Evolutionary conservation across 2,329 filamentous ascomycete species (phyloP).

Genomic region (Fusarium mexicanum): DNA sequence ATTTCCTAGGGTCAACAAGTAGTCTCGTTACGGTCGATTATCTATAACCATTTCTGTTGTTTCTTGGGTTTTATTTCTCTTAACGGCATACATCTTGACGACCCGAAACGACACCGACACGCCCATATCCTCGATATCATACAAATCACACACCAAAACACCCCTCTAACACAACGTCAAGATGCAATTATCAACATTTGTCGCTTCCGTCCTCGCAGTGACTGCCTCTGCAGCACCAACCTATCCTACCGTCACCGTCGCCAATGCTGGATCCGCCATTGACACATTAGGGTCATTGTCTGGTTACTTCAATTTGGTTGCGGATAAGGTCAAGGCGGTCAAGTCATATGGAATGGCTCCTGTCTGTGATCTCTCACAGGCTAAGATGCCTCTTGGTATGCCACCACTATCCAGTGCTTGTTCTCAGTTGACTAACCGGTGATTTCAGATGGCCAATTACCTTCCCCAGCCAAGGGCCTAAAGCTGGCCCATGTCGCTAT

Average conservation of each 20-base stretch:
- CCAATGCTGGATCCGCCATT: conserved; percentile 49
- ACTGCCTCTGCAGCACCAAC: conserved; percentile 60
- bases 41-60: conserved; percentile 19
- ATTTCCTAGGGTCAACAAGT: conserved; percentile 35
- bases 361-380: conserved; percentile 64
- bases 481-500: conserved; percentile 81
- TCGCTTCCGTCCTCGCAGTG: conserved; percentile 56
- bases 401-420: conserved; percentile 8
- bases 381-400: conserved; percentile 61
- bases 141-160: conserved; percentile 3
- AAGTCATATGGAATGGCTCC: conserved; percentile 55
- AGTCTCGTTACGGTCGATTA: conserved; percentile 19
- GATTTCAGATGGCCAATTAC: conserved; percentile 59
- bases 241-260: conserved; percentile 50
- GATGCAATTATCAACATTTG: conserved; percentile 62
- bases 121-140: not conserved
- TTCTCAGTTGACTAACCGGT: conserved; percentile 17
- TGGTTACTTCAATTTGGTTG: conserved; percentile 69
- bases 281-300: conserved; percentile 60
- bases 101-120: conserved; percentile 23
- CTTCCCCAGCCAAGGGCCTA: conserved; percentile 67
- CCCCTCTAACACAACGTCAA: conserved; percentile 36
- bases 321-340: conserved; percentile 61
- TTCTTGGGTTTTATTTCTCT: conserved; percentile 25
- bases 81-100: conserved; percentile 24